Evolutionary conservation across 169 alveolate genomes (phyloP).

Genomic region (Haemoproteus tartakovskyi): DNA sequence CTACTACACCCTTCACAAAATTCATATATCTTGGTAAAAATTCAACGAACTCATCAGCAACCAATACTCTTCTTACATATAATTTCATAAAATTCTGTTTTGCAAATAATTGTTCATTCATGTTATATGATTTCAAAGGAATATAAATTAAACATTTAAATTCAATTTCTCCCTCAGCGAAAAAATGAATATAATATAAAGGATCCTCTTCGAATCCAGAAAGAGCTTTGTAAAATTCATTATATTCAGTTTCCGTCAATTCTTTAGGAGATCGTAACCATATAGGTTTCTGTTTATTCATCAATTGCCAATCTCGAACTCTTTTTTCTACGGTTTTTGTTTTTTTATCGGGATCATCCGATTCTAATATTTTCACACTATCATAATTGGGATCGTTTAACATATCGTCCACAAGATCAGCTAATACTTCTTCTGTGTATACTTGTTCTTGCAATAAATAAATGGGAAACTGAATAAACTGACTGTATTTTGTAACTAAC

Average conservation of each 20-base stretch:
- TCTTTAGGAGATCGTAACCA: constrained; percentile 97
- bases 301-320: constrained; percentile 77
- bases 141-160: constrained; percentile 95
- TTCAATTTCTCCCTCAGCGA: constrained; percentile 99
- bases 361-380: constrained; percentile 69
- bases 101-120: constrained; percentile 89
- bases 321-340: constrained; percentile 86
- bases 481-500: constrained; percentile 92
- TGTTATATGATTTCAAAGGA: constrained; percentile 92
- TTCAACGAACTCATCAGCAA: constrained; percentile 92
- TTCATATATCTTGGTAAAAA: constrained; percentile 92
- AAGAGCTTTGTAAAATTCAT: constrained; percentile 92
- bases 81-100: constrained; percentile 86
- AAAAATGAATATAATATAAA: constrained; percentile 95
- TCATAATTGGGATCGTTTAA: constrained; percentile 78
- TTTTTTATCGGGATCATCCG: constrained; percentile 80
- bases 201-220: constrained; percentile 95
- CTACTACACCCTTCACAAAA: constrained; percentile 94
- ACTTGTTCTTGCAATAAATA: constrained; percentile 85
- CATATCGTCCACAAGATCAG: constrained; percentile 78
- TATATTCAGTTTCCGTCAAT: constrained; percentile 94
- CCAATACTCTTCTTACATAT: constrained; percentile 91
- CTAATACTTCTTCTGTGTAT: constrained; percentile 83
- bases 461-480: constrained; percentile 97
- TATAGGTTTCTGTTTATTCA: constrained; percentile 97